phyloP scores from a whole-genome alignment of 441 rosid genomes.

The Erodium texanum region DNA sequence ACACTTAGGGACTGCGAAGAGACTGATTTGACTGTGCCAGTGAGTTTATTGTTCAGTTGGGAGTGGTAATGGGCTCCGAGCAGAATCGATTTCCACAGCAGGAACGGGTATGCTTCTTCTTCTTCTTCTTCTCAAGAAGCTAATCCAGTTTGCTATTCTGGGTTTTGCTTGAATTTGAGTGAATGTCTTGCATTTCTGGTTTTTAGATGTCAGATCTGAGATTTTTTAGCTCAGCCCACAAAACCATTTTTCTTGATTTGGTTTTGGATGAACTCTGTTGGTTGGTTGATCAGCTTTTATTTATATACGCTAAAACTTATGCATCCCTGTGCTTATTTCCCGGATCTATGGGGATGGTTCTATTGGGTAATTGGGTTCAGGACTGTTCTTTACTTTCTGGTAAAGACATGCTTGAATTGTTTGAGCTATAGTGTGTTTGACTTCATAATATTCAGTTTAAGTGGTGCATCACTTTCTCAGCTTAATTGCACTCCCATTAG shows the following conservation, averaged over 20 bases:
- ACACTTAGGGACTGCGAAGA: not conserved
- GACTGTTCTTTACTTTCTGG: not conserved
- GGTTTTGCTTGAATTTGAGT: constrained; percentile 12
- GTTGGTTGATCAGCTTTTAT: not conserved
- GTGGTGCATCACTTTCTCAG: constrained; percentile 4
- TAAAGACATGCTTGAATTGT: not conserved
- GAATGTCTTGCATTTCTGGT: not conserved
- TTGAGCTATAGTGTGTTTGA: not conserved
- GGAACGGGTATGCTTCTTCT: constrained; percentile 50
- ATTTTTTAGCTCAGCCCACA: not conserved
- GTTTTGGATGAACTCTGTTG: not conserved
- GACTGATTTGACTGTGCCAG: not conserved
- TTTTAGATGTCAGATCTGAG: not conserved
- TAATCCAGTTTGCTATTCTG: not conserved
- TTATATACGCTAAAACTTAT: not conserved
- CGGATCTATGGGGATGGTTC: not conserved
- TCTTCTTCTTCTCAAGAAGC: not conserved
- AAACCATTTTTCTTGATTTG: not conserved
- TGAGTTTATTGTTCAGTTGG: not conserved
- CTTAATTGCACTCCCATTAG: not conserved
- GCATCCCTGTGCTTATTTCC: not conserved
- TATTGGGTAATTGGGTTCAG: not conserved
- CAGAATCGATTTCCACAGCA: constrained; percentile 79
- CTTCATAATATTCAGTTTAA: not conserved
- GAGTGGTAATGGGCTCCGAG: constrained; percentile 64